Evolutionary conservation across 352 stramenopile species (phyloP).

Genomic region (Elongisporangium undulatum): DNA sequence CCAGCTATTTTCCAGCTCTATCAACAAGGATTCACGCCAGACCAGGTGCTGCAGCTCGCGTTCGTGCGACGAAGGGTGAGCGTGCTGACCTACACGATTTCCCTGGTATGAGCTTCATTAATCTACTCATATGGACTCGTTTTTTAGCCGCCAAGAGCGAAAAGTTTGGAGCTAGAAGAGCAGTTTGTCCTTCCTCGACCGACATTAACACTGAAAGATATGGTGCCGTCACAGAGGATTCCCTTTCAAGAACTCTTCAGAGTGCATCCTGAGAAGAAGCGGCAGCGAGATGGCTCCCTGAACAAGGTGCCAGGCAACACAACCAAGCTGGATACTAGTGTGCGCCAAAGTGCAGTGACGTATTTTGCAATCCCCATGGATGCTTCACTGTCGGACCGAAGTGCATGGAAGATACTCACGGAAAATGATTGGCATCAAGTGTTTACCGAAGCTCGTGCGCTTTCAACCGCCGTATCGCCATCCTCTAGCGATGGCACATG

Average conservation of each 20-base stretch:
- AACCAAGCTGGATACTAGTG: constrained; percentile 3
- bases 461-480: constrained; percentile 1
- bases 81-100: background rate
- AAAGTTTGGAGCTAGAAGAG: constrained; percentile 20
- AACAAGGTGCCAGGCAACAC: background rate
- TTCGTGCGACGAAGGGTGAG: constrained; percentile 39
- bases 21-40: constrained; percentile 36
- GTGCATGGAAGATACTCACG: constrained; percentile 24
- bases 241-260: constrained; percentile 10
- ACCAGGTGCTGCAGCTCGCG: constrained; percentile 58
- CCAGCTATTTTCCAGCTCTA: constrained; percentile 55
- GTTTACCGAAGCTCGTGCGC: constrained; percentile 11
- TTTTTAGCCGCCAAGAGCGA: too few species aligned
- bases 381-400: constrained; percentile 15
- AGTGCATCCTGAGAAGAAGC: too few species aligned
- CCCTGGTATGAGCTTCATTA: too few species aligned
- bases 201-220: constrained; percentile 22
- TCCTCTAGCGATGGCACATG: too few species aligned
- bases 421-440: constrained; percentile 43
- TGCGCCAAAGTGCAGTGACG: constrained; percentile 14
- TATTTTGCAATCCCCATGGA: constrained; percentile 23
- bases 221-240: constrained; percentile 27
- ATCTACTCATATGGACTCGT: too few species aligned
- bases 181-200: constrained; percentile 50
- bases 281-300: constrained; percentile 3